phyloP scores from a whole-genome alignment of 805 yeast genomes.

The Cyberlindnera mrakii region DNA sequence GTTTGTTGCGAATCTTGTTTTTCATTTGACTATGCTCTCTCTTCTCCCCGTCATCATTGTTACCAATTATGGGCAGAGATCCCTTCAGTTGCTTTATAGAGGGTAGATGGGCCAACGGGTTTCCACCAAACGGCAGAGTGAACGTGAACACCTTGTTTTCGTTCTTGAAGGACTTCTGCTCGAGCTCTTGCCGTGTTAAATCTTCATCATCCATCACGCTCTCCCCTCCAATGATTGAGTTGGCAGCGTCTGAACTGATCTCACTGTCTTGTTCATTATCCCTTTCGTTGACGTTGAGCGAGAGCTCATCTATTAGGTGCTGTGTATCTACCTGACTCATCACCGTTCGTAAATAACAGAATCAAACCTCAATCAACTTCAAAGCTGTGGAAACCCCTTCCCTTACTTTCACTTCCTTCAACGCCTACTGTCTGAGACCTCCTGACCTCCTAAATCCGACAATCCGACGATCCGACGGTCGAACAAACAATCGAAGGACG shows the following conservation, averaged over 20 bases:
- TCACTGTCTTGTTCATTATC: background rate
- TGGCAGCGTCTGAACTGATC: constrained; percentile 8
- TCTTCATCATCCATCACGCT: constrained; percentile 6
- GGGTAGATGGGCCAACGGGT: constrained; percentile 20
- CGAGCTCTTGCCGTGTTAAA: constrained; percentile 13
- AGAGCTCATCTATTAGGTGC: background rate
- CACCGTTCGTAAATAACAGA: background rate
- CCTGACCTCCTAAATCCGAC: no score
- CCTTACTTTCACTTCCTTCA: no score
- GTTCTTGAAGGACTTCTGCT: constrained; percentile 14
- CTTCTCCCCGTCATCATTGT: constrained; percentile 8
- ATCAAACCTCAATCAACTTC: constrained; percentile 2
- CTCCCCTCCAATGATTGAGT: constrained; percentile 41
- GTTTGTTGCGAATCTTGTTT: constrained; percentile 25
- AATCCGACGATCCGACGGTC: no score
- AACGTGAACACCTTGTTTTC: constrained; percentile 31
- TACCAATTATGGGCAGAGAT: constrained; percentile 17
- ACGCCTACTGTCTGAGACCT: background rate
- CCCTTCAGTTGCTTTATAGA: constrained; percentile 15
- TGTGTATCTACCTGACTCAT: background rate
- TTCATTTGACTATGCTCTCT: constrained; percentile 10
- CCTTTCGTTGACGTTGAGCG: background rate
- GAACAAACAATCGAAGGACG: no score
- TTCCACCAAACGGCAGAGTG: constrained; percentile 33
- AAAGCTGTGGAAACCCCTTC: background rate